Percentiles rank a stretch among this genome's conserved stretches.
These are phyloP conservation scores for Podaxis sp. DNA, from an alignment of 768 basidiomycete genomes.

Conservation along the genomic window DNA sequence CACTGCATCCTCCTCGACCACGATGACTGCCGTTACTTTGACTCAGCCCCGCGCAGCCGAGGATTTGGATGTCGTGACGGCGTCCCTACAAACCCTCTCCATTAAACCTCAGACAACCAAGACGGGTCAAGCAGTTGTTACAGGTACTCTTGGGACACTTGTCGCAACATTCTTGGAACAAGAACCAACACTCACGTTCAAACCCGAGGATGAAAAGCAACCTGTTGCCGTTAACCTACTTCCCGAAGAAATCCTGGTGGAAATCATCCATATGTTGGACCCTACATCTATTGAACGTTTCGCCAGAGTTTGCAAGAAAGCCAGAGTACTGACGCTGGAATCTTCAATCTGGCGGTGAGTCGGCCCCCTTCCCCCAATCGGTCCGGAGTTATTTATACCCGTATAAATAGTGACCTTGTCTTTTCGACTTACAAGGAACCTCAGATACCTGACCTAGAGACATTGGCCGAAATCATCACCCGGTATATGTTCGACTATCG, in stretches of 20 bases:
- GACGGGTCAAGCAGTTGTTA: constrained; percentile 22
- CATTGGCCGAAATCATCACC: constrained; percentile 48
- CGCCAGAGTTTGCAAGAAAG: constrained; percentile 69
- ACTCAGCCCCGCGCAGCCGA: neutral
- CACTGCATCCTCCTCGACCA: neutral
- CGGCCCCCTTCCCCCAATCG: neutral
- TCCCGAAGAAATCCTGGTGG: constrained; percentile 76
- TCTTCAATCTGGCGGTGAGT: constrained; percentile 73
- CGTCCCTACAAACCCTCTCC: constrained; percentile 22
- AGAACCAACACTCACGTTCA: constrained; percentile 44
- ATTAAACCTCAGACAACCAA: constrained; percentile 9
- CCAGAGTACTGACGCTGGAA: constrained; percentile 71
- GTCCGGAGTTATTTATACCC: neutral
- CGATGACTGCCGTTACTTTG: neutral
- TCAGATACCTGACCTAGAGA: constrained; percentile 58
- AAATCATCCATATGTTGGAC: constrained; percentile 67
- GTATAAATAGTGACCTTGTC: constrained; percentile 58
- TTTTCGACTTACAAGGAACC: constrained; percentile 69
- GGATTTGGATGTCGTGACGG: constrained; percentile 24
- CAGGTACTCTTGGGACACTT: constrained; percentile 46
- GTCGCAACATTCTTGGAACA: constrained; percentile 47
- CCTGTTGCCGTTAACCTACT: constrained; percentile 55
- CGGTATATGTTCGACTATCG: constrained; percentile 68
- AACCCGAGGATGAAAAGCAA: constrained; percentile 66
- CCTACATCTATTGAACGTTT: constrained; percentile 74